Percentiles rank a stretch among this genome's conserved stretches.
phyloP scores from a whole-genome alignment of 1,284 basidiomycete genomes.

The Leucocoprinus gongylophorus region DNA sequence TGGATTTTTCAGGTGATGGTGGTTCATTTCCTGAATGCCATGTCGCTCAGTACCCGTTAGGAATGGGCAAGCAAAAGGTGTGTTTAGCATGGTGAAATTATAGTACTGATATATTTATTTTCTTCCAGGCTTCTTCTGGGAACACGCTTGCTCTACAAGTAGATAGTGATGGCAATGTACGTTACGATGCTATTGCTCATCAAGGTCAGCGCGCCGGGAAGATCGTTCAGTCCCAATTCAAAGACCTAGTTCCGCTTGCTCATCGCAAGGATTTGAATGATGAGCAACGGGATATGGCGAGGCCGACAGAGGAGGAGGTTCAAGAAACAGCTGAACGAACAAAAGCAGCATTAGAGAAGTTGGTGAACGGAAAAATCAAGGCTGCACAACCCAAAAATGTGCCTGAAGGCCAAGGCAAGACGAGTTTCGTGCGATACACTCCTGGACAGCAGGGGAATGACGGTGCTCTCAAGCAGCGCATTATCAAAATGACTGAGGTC shows the following conservation, averaged over 20 bases:
- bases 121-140: constrained; percentile 70
- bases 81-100: constrained; percentile 17
- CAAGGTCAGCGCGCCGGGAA: constrained; percentile 89
- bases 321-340: constrained; percentile 88
- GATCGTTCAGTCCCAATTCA: constrained; percentile 90
- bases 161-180: constrained; percentile 92
- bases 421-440: constrained; percentile 92
- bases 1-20: constrained; percentile 60
- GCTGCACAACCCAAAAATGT: constrained; percentile 91
- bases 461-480: constrained; percentile 79
- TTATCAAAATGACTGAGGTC: constrained; percentile 98
- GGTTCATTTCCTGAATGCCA: constrained; percentile 97
- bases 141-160: constrained; percentile 96
- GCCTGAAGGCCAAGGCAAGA: constrained; percentile 71
- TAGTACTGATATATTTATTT: background rate
- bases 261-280: constrained; percentile 88
- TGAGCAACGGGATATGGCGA: constrained; percentile 68
- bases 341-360: constrained; percentile 84
- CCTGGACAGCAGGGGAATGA: constrained; percentile 78
- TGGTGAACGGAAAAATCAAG: constrained; percentile 95
- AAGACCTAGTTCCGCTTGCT: constrained; percentile 90
- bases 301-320: constrained; percentile 89
- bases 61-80: constrained; percentile 93
- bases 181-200: constrained; percentile 95
- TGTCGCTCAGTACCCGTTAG: constrained; percentile 93